phyloP scores from a whole-genome alignment of 768 basidiomycete genomes.

The Lenzites betulinus region DNA sequence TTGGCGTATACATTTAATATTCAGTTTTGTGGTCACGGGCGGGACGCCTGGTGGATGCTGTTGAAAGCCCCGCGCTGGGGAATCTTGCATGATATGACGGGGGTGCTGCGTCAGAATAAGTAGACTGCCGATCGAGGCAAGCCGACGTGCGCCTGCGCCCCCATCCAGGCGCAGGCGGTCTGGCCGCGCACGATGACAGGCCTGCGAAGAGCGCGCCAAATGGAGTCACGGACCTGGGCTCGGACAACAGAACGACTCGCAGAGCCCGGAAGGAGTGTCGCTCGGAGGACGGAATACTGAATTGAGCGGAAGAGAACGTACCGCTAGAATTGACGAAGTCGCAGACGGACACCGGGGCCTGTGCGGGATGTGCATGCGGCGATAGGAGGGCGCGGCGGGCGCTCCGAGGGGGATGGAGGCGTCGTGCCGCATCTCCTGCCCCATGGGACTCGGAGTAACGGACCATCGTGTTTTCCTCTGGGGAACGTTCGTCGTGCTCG shows the following conservation, averaged over 20 bases:
- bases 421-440: neutral
- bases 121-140: neutral
- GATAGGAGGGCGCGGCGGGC: conserved; percentile 3
- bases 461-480: neutral
- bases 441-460: neutral
- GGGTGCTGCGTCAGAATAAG: neutral
- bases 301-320: neutral
- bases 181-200: neutral
- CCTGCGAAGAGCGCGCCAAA: neutral
- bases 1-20: too few species aligned
- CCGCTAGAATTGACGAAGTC: neutral
- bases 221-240: neutral
- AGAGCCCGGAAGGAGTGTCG: neutral
- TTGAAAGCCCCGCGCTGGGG: too few species aligned
- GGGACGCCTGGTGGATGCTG: too few species aligned
- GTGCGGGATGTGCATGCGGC: neutral
- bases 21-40: too few species aligned
- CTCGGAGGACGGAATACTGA: neutral
- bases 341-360: too few species aligned
- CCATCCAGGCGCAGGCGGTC: neutral
- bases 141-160: neutral
- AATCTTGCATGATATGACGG: neutral
- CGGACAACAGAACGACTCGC: neutral
- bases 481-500: neutral
- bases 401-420: conserved; percentile 14